Evolutionary conservation across 139 green algal species (phyloP).

Genomic region (Pycnococcus provasolii): DNA sequence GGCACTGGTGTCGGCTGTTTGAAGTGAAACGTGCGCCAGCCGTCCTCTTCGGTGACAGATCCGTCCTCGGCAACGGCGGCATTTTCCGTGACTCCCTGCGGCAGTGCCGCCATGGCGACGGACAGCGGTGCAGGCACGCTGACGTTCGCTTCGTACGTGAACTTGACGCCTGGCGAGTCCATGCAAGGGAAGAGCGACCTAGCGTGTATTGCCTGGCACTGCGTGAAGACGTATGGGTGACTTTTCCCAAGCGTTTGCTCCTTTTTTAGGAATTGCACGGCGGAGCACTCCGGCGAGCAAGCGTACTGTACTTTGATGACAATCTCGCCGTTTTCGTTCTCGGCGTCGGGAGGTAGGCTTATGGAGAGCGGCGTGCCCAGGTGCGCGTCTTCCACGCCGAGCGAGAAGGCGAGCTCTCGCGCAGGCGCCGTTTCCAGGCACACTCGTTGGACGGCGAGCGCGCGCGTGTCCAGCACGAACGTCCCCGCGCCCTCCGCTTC

Average conservation of each 20-base stretch:
- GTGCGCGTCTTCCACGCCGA: neutral
- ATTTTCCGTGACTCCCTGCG: neutral
- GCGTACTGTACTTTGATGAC: neutral
- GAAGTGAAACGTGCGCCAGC: slow-evolving; percentile 5
- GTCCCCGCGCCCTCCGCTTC: neutral
- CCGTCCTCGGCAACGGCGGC: neutral
- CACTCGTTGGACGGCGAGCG: slow-evolving; percentile 3
- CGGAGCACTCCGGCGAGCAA: slow-evolving; percentile 43
- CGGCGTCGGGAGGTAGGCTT: neutral
- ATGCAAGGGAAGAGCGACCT: slow-evolving; percentile 78
- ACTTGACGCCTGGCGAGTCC: slow-evolving; percentile 65
- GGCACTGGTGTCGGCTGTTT: neutral
- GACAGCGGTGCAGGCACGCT: neutral
- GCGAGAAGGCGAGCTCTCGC: neutral
- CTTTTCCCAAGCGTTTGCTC: slow-evolving; percentile 62
- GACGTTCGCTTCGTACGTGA: slow-evolving; percentile 16
- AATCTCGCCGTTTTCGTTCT: neutral
- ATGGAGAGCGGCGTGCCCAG: slow-evolving; percentile 5
- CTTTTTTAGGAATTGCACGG: slow-evolving; percentile 68
- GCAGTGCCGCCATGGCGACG: slow-evolving; percentile 10
- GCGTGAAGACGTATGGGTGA: slow-evolving; percentile 83
- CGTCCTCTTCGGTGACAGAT: neutral
- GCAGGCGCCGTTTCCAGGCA: neutral
- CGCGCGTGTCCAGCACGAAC: slow-evolving; percentile 26
- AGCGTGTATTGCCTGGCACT: slow-evolving; percentile 92